Evolutionary conservation across 306 rosid species (phyloP), one percentile per base, ranked within the genome.

Genomic region (Corylus americana): DNA sequence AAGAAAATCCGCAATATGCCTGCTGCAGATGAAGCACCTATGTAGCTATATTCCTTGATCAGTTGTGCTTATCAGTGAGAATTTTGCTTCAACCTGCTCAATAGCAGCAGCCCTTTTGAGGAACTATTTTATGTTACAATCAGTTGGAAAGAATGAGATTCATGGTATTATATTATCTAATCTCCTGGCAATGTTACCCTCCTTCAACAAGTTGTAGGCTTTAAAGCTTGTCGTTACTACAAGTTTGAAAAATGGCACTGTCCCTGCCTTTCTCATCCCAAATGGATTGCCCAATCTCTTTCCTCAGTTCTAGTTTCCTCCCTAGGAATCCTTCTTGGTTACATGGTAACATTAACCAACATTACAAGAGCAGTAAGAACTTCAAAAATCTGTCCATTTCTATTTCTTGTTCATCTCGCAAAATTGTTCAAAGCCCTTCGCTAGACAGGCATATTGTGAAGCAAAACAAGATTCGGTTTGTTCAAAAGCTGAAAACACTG

Each of bases 401-500:
- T 17, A 51, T 90, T 76, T 81, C 90, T 62, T 88, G 97, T 79
- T 90, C 94, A 10, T 73, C 88, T 12, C 29, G 83, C 74, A 94
- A 92, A 85, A 89, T 88, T 85, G 93, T 92, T 8, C 91, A 93
- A 70, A 90, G 92, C 78, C 88, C 86, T 8, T 45, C 89, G 3
- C 82, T 94, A 44, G 98, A 94, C 54, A 87, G 84, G 77, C 93
- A 90, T 80, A 89, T 93, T 79, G 95, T 86, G 67, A 84, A 81
- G 85, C 91, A 84, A 80, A 87, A 91, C 83, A 86, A 68, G 83
- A 87, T 80, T 53, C 87, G 97, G 74, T 94, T 94, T 87, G 92
- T 94, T 83, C 97, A 90, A 63, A 92, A 92, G 87, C 76, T 94
- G 83, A 88, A 82, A 85, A 90, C 94, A 39, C 78, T 94, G 27